Base-by-base conservation (phyloP, 2,329 filamentous ascomycete genomes). In the Cryphonectria radicalis region DNA sequence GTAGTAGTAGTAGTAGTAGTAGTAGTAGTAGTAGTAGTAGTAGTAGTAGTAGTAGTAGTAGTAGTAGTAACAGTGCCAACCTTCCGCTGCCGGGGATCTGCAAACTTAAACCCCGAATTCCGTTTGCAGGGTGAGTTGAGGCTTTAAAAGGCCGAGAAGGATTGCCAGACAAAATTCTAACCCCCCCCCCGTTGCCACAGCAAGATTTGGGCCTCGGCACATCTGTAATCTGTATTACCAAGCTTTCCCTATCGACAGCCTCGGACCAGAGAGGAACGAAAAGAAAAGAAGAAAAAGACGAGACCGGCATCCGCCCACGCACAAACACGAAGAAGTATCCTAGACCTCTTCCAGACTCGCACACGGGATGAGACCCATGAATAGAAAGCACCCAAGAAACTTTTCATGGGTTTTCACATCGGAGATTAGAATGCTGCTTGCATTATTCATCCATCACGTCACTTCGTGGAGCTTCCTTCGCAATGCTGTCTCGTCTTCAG, bases 361-460 rank as follows among this genome's bases (percentile, higher is more conserved):
- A n/a, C 46, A 55, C 6, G 53, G 14, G 4, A 57, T 32, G 17
- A 19, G n/a, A 28, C n/a, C 32, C 40, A 32, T 64, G 22, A 4
- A 13, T 46, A 14, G 40, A 63, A n/a, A 7, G n/a, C 57, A 22
- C 19, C 32, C 37, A 17, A 25, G 37, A 14, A 8, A n/a, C 10
- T 22, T 22, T 19, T n/a, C 37, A 22, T 25, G 62, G 37, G 19
- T n/a, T 50, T n/a, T 8, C 5, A 32, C 17, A 37, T 28, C 50
- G 66, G 66, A 50, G 53, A 53, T 25, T 11, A 3, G 55, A 50
- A 19, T 3, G 14, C 25, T 63, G 65, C 3, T 14, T 57, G 66
- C 2, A 68, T 67, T 67, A 67, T 67, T 67, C 66, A 68, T 60
- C 57, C 42, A 62, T 37, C 66, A 63, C 66, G 66, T 68, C 66